phyloP scores from a whole-genome alignment of 2,329 filamentous ascomycete species.

The Paecilomyces fulvus region DNA sequence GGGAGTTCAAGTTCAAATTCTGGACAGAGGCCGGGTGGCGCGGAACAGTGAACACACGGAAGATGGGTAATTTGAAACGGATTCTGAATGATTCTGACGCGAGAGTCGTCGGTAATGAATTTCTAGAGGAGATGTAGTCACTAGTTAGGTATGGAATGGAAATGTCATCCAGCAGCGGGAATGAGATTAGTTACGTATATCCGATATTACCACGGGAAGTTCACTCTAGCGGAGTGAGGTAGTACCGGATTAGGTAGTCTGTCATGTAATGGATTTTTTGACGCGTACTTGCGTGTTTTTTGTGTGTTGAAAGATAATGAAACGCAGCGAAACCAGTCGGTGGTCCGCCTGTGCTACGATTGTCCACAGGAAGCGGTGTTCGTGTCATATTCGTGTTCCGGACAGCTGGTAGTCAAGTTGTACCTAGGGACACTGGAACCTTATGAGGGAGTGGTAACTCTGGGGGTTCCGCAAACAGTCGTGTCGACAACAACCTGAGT shows the following conservation, averaged over 20 bases:
- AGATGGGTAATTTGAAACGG: neutral
- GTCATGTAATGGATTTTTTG: no score
- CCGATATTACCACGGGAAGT: neutral
- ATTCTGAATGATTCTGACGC: neutral
- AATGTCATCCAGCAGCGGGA: neutral
- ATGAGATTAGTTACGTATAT: neutral
- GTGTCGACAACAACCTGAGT: no score
- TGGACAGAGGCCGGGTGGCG: no score
- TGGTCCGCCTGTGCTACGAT: neutral
- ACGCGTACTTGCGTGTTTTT: no score
- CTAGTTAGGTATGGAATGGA: neutral
- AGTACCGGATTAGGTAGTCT: neutral
- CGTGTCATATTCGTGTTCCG: neutral
- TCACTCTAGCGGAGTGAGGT: neutral
- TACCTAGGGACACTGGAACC: neutral
- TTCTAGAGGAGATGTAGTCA: neutral
- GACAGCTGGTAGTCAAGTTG: neutral
- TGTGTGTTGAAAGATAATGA: no score
- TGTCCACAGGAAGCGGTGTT: no score
- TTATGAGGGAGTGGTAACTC: no score
- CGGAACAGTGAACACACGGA: neutral
- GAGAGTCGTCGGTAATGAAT: neutral
- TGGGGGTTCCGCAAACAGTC: no score
- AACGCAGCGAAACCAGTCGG: no score
- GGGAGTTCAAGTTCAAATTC: neutral